Evolutionary conservation across 768 basidiomycete species (phyloP), one percentile per base, ranked within the genome.

Genomic region (Trametes maxima): DNA sequence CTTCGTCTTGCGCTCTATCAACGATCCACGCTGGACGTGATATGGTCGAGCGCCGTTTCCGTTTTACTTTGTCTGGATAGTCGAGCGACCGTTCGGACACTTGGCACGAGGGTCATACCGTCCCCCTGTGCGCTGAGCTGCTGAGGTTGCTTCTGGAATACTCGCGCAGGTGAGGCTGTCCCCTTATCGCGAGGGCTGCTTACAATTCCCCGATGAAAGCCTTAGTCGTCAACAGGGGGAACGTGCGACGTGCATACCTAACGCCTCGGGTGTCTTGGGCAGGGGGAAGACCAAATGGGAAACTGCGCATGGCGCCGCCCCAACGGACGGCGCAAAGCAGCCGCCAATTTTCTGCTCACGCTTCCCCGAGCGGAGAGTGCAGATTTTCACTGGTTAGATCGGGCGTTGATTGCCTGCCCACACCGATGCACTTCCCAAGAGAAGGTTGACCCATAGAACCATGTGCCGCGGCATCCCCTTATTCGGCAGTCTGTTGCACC

Each of bases 401-500:
- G 54, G 39, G 43, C 24, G 45, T 57, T 48, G 42, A 62, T 56
- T 28, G 37, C 22, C 44, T 44, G 37, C 40, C 24, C 54, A 50
- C 46, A 42, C 47, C 56, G 60, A 50, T 49, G 49, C 16, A 5
- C 54, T 62, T 62, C 60, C 25, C 10, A 10, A 45, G 43, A 54
- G 48, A 46, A 54, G 49, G 47, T 22, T 45, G 11, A 24, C 21
- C 39, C 24, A 47, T 13, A 21, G 44, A 19, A 17, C 56, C 62
- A 63, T 63, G 62, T 54, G 62, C 51, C 56, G 1, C 28, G 16
- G 25, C 16, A 8, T 6, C 5, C 16, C 22, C 45, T 46, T 48
- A 37, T 53, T 3, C 52, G 46, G 62, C 62, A 39, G 55, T 50
- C 55, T 57, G 51, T 63, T 52, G 57, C 40, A 28, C 40, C 45